Base-by-base conservation (phyloP, 2,329 filamentous ascomycete species). In the Curvularia hawaiiensis region DNA sequence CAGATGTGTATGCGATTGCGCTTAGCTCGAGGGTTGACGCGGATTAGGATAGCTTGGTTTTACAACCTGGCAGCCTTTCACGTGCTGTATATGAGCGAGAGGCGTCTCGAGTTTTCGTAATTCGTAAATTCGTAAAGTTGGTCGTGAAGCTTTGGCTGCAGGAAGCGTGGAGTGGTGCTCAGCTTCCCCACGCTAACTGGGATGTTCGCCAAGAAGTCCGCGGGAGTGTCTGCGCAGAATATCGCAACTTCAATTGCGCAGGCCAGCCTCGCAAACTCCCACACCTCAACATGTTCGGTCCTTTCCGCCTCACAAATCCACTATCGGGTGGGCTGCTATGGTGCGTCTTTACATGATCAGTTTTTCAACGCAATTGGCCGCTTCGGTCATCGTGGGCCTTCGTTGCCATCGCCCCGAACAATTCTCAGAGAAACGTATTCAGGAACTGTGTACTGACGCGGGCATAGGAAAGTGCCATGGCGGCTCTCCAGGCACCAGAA, bases 401-500 rank as follows among this genome's bases (percentile, higher is more conserved):
- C 24, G 28, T 28, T 20, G 31, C 16, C 38, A 3, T 50, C 48
- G 52, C 26, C 18, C 11, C n/a, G 28, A 26, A 26, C 14, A 33
- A 14, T 18, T 31, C 6, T 22, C 11, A 59, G 62, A 56, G 67
- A 62, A 54, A 28, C 44, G 31, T 57, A 30, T 40, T 47, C 35
- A 50, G 40, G 18, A 26, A 28, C 14, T 26, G 3, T 5, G 24
- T 35, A 28, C 52, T 59, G 33, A 58, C 44, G 30, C 22, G 26
- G 1, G 4, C 83, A 9, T 69, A 88, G 91, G 95, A 99, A 99
- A 87, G 92, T 90, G 70, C 95, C 95, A 68, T 99, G 93, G 93
- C 89, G 95, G 61, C 87, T 99, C 73, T 99, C 95, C 58, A 84
- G 86, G 66, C 92, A 91, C 75, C 70, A 73, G 52, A 73, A 72